Percentiles rank a stretch among this genome's conserved stretches.
Evolutionary conservation across 192 early-diverging fungal species (phyloP).

Genomic region (Bifiguratus adelaidae): DNA sequence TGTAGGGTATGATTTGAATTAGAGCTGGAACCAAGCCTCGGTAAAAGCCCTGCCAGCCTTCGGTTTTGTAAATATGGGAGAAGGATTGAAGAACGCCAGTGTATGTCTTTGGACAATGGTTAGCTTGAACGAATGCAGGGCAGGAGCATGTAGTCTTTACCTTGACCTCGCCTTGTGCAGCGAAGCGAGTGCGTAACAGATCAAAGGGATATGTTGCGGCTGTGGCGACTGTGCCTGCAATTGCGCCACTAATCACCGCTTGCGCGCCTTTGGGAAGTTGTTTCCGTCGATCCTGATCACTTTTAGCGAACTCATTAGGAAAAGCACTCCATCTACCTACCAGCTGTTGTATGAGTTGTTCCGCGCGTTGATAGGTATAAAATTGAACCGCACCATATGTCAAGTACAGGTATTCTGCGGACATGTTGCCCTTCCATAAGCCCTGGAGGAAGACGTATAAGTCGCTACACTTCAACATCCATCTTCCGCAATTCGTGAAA

Average conservation of each 20-base stretch:
- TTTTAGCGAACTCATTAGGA: too few species aligned
- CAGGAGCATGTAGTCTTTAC: slow-evolving; percentile 7
- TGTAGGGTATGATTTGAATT: slow-evolving; percentile 89
- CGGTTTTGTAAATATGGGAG: slow-evolving; percentile 47
- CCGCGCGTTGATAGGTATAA: slow-evolving; percentile 53
- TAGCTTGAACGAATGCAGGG: background rate
- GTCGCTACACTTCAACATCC: background rate
- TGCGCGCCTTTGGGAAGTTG: slow-evolving; percentile 21
- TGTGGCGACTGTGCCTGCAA: slow-evolving; percentile 75
- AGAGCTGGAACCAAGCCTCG: slow-evolving; percentile 71
- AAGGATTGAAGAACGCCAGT: slow-evolving; percentile 52
- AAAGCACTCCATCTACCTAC: slow-evolving; percentile 1
- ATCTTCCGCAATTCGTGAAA: too few species aligned
- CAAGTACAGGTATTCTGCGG: slow-evolving; percentile 89
- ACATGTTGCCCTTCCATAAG: slow-evolving; percentile 89
- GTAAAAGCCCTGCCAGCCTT: slow-evolving; percentile 81
- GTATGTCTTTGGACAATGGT: slow-evolving; percentile 41
- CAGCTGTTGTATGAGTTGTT: slow-evolving; percentile 18
- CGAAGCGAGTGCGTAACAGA: slow-evolving; percentile 89
- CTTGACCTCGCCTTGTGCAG: slow-evolving; percentile 58
- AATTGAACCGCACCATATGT: slow-evolving; percentile 88
- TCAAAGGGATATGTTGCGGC: slow-evolving; percentile 90
- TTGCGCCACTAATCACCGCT: slow-evolving; percentile 65
- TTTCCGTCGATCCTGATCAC: slow-evolving; percentile 1
- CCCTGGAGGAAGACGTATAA: slow-evolving; percentile 31